Base-by-base conservation (phyloP, 768 basidiomycete species). In the Tremella yokohamensis region DNA sequence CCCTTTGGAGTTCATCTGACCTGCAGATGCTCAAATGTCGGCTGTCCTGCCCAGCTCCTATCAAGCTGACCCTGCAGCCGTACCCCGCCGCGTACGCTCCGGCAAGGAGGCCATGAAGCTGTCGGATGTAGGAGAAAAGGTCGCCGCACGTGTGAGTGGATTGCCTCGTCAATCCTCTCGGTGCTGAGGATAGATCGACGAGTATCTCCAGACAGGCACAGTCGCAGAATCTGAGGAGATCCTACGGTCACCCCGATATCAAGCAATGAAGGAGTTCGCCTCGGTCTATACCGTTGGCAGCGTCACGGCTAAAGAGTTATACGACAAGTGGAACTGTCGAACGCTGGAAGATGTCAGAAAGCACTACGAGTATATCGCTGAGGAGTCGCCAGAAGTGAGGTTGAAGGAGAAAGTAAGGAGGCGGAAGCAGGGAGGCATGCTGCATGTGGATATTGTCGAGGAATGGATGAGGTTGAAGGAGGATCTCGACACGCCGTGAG, bases 271-370 rank as follows among this genome's bases (percentile, higher is more conserved):
- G 9, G 49, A 54, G 2, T 74, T 77, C 49, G 66, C 76, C 8
- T 69, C 69, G 3, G 64, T 77, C 7, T 75, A 73, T 49, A 71
- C 74, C 1, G 69, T 77, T 25, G 76, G 76, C 2, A 69, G 68
- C 39, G 44, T 56, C 22, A 77, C 61, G 11, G 73, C 76, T 13
- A 53, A 64, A n/a, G 66, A 62, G 24, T 65, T 74, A 45, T 67
- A 73, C 39, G 75, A 75, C 52, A 65, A 57, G 26, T 59, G 74
- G 61, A 54, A 74, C 47, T 67, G 74, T 68, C 83, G 88, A 34
- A 86, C 83, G 0, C 70, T 90, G 12, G 75, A 64, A 29, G 67
- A 78, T 69, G 80, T 93, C 9, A 53, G 56, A 47, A 83, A 85
- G 59, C 78, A 72, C 52, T 74, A 71, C 47, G 53, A 63, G 38